Conservation (phyloP, 306 rosid genomes). For the Sophora flavescens region DNA sequence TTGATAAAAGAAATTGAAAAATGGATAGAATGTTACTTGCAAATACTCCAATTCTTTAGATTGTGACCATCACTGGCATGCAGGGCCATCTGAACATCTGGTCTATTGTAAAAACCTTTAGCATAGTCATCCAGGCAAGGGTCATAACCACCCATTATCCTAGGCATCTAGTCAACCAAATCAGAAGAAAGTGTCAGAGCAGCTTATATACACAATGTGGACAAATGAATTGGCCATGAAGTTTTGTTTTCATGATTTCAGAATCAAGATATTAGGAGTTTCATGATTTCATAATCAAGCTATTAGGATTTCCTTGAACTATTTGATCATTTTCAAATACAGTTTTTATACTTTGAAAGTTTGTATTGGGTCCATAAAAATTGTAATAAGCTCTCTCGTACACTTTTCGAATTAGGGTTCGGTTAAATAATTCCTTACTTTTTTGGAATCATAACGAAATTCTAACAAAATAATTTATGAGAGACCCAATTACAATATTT, state of each 20-base stretch:
- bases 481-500: too few relatives aligned
- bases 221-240: conserved; percentile 12
- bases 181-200: conserved; percentile 29
- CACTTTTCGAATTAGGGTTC: too few relatives aligned
- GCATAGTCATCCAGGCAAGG: conserved; percentile 88
- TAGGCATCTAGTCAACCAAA: conserved; percentile 74
- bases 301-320: background rate
- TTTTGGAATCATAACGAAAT: too few relatives aligned
- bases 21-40: conserved; percentile 64
- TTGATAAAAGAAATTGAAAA: background rate
- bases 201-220: background rate
- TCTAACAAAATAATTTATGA: too few relatives aligned
- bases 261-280: background rate
- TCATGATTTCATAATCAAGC: background rate
- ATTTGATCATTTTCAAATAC: too few relatives aligned
- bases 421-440: too few relatives aligned
- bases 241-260: background rate
- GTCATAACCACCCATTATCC: conserved; percentile 89
- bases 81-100: conserved; percentile 85
- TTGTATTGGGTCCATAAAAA: too few relatives aligned
- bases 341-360: too few relatives aligned
- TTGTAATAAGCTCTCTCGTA: too few relatives aligned
- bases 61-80: conserved; percentile 78
- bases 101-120: conserved; percentile 71
- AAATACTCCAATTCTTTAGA: conserved; percentile 84